These are phyloP conservation scores for Citrus medica DNA, from an alignment of 345 rosid genomes.

Conservation along the genomic window DNA sequence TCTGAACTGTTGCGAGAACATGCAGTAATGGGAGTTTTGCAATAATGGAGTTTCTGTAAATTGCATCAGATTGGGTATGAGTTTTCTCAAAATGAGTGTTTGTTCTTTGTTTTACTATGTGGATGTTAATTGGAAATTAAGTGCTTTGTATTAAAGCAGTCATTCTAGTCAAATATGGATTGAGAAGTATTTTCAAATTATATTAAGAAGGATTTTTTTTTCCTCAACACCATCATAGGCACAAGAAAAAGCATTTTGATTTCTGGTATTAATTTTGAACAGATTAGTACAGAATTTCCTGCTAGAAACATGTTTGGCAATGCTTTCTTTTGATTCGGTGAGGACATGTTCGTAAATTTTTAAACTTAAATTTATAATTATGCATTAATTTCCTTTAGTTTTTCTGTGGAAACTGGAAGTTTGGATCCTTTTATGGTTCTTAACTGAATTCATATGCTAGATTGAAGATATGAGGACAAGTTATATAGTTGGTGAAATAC, in stretches of 20 bases:
- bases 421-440: background rate
- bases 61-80: background rate
- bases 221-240: too few relatives aligned
- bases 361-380: too few relatives aligned
- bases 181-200: background rate
- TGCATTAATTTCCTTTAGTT: background rate
- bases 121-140: background rate
- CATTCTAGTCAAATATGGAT: slow-evolving; percentile 2
- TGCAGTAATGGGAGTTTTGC: background rate
- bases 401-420: background rate
- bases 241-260: background rate
- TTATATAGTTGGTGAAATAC: background rate
- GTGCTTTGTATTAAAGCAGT: background rate
- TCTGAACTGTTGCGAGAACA: background rate
- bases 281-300: background rate
- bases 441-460: background rate
- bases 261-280: background rate
- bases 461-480: background rate
- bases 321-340: background rate
- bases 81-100: background rate
- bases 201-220: background rate
- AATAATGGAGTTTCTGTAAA: background rate
- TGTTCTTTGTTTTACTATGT: background rate
- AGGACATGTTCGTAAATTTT: background rate
- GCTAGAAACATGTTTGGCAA: background rate